A percentile compares a stretch with the other conserved stretches of the same genome.
Evolutionary conservation across 2,329 filamentous ascomycete species (phyloP).

Genomic region (Apiospora malaysiana): DNA sequence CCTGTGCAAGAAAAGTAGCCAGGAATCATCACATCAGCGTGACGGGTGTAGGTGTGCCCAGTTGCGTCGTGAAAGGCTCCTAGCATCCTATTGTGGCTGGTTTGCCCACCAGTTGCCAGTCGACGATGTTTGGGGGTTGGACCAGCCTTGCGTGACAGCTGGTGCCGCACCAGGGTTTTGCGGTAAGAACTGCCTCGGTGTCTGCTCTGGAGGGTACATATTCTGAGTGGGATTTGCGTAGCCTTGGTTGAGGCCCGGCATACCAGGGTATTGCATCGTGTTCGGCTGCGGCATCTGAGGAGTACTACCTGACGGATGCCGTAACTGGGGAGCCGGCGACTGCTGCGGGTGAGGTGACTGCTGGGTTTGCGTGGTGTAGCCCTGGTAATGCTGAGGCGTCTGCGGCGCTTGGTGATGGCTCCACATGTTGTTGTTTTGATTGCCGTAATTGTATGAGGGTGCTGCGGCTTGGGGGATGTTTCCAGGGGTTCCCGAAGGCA

Average conservation of each 20-base stretch:
- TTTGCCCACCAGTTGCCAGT: constrained; percentile 62
- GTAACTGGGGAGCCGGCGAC: constrained; percentile 64
- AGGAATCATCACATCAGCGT: neutral
- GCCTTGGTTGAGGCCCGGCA: constrained; percentile 65
- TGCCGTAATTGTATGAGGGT: constrained; percentile 62
- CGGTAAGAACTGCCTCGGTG: constrained; percentile 71
- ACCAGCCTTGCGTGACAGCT: constrained; percentile 59
- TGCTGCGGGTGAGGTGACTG: constrained; percentile 57
- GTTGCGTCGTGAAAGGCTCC: neutral
- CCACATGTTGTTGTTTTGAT: constrained; percentile 69
- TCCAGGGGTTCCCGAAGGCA: constrained; percentile 59
- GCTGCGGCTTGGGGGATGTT: constrained; percentile 58
- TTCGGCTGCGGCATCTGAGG: constrained; percentile 60
- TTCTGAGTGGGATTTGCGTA: constrained; percentile 61
- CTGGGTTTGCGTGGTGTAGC: constrained; percentile 58
- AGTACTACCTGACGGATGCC: constrained; percentile 56
- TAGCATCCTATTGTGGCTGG: constrained; percentile 48
- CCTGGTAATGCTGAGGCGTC: constrained; percentile 61
- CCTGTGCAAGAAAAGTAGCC: constrained; percentile 23
- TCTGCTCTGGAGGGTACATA: constrained; percentile 68
- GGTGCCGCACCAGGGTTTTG: constrained; percentile 59
- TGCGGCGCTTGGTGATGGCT: constrained; percentile 58
- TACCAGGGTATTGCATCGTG: constrained; percentile 65
- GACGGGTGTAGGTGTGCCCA: neutral
- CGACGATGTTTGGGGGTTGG: constrained; percentile 66